These are phyloP conservation scores for Galerina sulciceps DNA, from an alignment of 768 basidiomycete species.

Conservation along the genomic window DNA sequence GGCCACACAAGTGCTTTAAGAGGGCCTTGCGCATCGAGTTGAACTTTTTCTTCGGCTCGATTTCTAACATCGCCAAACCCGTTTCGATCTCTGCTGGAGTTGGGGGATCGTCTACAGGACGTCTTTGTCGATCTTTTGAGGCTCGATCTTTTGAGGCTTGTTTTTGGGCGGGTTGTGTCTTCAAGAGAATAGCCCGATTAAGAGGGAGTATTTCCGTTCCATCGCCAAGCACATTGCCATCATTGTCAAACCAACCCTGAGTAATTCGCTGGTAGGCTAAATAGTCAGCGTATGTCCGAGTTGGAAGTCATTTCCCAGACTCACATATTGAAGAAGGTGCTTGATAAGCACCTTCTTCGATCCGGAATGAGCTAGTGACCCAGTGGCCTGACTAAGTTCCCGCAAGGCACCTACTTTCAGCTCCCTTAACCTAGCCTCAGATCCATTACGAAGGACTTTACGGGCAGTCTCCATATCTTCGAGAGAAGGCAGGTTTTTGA, in stretches of 20 bases:
- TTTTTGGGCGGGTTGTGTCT: background rate
- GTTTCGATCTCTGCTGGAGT: background rate
- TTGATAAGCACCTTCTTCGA: background rate
- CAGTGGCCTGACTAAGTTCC: background rate
- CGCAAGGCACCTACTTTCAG: background rate
- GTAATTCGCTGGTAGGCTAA: background rate
- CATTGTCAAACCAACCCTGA: background rate
- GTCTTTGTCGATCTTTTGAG: background rate
- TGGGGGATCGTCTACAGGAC: background rate
- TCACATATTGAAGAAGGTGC: background rate
- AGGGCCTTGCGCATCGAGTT: slow-evolving; percentile 38
- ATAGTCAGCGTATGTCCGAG: too few relatives aligned
- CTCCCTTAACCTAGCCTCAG: background rate
- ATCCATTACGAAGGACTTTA: slow-evolving; percentile 1
- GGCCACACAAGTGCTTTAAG: slow-evolving; percentile 3
- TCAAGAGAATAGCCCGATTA: background rate
- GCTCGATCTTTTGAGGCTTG: background rate
- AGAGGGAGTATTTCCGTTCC: background rate
- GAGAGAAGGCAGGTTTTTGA: slow-evolving; percentile 1
- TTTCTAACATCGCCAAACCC: slow-evolving; percentile 20
- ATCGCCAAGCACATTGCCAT: background rate
- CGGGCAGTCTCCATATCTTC: slow-evolving; percentile 1
- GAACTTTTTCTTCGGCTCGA: slow-evolving; percentile 32
- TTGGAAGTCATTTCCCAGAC: background rate
- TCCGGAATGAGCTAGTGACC: background rate